Evolutionary conservation across 768 basidiomycete genomes (phyloP).

Genomic region (Boletales sp.): DNA sequence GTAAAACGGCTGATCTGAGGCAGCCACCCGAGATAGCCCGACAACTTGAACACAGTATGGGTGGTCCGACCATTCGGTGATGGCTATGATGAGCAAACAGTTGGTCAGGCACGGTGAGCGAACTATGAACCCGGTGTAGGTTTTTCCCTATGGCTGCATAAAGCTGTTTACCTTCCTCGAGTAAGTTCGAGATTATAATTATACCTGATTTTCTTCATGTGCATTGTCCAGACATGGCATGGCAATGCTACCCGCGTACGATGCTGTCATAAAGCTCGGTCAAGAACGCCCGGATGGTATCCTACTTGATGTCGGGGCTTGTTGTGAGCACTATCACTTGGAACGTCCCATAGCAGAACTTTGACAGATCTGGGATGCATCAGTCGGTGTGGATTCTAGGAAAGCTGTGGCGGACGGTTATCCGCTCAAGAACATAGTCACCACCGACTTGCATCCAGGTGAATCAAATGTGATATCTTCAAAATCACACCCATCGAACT

Average conservation of each 20-base stretch:
- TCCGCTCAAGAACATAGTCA: constrained; percentile 36
- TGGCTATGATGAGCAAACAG: too few species aligned
- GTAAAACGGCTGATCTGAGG: too few species aligned
- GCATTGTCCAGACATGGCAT: constrained; percentile 8
- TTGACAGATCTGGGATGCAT: too few species aligned
- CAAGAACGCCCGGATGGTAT: constrained; percentile 34
- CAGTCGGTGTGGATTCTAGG: constrained; percentile 34
- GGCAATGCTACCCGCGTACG: constrained; percentile 13
- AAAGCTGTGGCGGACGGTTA: constrained; percentile 41
- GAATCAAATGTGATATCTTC: neutral
- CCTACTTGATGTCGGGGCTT: constrained; percentile 45
- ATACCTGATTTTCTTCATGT: neutral
- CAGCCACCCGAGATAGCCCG: too few species aligned
- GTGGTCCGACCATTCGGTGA: too few species aligned
- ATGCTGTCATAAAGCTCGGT: constrained; percentile 33
- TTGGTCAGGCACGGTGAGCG: neutral
- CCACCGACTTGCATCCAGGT: constrained; percentile 40
- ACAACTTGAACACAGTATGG: too few species aligned
- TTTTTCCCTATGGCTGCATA: constrained; percentile 30
- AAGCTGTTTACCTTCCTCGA: constrained; percentile 20
- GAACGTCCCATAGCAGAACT: too few species aligned
- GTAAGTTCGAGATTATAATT: constrained; percentile 2
- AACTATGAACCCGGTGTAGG: constrained; percentile 10
- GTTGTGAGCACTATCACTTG: constrained; percentile 34
- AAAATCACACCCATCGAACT: neutral